phyloP scores from a whole-genome alignment of 169 alveolate genomes.

The Plasmodium billcollinsi region DNA sequence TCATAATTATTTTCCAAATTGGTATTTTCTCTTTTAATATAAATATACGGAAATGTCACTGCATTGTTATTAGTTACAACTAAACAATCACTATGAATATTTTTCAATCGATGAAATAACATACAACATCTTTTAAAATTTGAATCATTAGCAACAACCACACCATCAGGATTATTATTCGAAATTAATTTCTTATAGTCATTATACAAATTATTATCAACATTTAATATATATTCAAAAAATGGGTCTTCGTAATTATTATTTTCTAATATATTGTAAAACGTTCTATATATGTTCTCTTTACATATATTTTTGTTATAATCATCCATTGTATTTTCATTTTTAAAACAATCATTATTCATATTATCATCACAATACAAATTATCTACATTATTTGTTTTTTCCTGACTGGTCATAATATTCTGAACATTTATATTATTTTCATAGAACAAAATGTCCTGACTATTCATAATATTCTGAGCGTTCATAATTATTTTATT shows the following conservation, averaged over 20 bases:
- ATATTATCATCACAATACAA: background rate
- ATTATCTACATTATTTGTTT: background rate
- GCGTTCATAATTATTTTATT: background rate
- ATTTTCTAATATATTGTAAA: constrained; percentile 27
- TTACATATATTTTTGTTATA: background rate
- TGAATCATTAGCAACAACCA: constrained; percentile 74
- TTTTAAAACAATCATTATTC: background rate
- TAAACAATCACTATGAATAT: constrained; percentile 72
- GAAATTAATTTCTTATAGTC: constrained; percentile 71
- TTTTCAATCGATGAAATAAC: constrained; percentile 76
- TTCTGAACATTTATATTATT: background rate
- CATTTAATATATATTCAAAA: constrained; percentile 55
- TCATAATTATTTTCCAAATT: background rate
- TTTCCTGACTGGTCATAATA: background rate
- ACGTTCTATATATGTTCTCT: constrained; percentile 22
- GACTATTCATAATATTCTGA: background rate
- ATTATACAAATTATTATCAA: constrained; percentile 49
- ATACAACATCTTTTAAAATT: constrained; percentile 76
- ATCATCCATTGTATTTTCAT: background rate
- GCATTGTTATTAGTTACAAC: constrained; percentile 76
- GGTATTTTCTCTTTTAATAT: constrained; percentile 30
- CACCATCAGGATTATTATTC: constrained; percentile 70
- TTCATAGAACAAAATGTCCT: background rate
- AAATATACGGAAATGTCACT: constrained; percentile 56
- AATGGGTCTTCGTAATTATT: constrained; percentile 52